Conservation (phyloP, 2,329 filamentous ascomycete species). For the Chaetomiaceae sp. region DNA sequence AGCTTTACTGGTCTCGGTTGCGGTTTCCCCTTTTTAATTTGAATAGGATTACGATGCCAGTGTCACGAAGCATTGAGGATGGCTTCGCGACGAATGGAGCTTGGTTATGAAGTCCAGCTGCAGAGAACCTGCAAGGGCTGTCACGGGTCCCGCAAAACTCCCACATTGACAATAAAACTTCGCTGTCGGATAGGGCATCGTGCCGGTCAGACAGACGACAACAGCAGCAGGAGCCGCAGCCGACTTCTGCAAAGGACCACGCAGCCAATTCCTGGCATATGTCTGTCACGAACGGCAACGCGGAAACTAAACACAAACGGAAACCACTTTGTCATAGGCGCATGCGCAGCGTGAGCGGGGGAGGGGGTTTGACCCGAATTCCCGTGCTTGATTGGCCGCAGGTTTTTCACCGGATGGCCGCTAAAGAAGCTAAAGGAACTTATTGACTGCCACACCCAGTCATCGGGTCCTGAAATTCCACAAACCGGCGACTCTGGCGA, state of each 20-base stretch:
- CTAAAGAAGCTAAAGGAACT: background rate
- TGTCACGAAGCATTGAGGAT: no score
- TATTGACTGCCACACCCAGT: conserved; percentile 5
- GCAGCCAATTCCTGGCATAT: conserved; percentile 3
- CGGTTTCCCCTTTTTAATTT: no score
- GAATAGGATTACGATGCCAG: no score
- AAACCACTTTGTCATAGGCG: conserved; percentile 19
- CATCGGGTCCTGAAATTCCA: conserved; percentile 7
- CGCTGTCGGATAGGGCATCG: conserved; percentile 10
- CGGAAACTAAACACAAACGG: conserved; percentile 19
- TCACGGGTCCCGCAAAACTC: background rate
- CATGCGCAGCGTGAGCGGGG: conserved; percentile 11
- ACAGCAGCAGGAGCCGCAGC: background rate
- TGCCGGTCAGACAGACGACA: conserved; percentile 1
- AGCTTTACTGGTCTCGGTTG: no score
- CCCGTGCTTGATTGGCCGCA: conserved; percentile 1
- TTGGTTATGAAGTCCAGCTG: no score
- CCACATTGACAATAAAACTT: conserved; percentile 1
- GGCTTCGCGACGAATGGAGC: no score
- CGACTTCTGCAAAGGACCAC: conserved; percentile 2
- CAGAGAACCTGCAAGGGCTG: no score
- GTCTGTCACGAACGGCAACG: conserved; percentile 6
- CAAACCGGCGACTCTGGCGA: conserved; percentile 7
- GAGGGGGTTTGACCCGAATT: background rate
- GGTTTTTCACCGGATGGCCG: background rate